These are phyloP conservation scores for Kregervanrija fluxuum DNA, from an alignment of 805 yeast genomes.

Conservation along the genomic window DNA sequence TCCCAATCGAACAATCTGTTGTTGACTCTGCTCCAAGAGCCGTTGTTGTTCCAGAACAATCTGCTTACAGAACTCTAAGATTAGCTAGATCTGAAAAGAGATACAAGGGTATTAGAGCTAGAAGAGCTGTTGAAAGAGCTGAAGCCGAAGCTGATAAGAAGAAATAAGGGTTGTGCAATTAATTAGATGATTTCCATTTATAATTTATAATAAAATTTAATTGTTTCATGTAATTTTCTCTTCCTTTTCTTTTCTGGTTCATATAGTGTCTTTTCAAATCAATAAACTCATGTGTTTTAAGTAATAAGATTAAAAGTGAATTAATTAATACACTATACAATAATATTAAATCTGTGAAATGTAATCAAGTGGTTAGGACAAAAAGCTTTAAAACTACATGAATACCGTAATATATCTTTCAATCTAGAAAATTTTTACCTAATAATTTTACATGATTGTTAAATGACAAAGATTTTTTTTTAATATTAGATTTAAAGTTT, in stretches of 20 bases:
- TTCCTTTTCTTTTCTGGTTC: slow-evolving; percentile 1
- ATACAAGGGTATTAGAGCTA: slow-evolving; percentile 93
- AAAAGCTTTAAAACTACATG: no score
- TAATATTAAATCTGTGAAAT: no score
- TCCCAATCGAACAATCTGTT: slow-evolving; percentile 86
- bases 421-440: no score
- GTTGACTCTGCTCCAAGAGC: slow-evolving; percentile 80
- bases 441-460: no score
- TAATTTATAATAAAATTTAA: neutral
- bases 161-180: slow-evolving; percentile 51
- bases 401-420: no score
- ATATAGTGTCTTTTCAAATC: neutral
- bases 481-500: no score
- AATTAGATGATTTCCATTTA: neutral
- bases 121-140: slow-evolving; percentile 95
- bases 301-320: no score
- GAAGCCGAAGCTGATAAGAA: slow-evolving; percentile 99
- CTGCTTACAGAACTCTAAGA: slow-evolving; percentile 94
- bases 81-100: slow-evolving; percentile 91
- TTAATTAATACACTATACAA: no score
- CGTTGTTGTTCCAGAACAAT: slow-evolving; percentile 60
- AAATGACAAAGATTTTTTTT: no score
- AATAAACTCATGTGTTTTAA: no score
- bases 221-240: slow-evolving; percentile 4
- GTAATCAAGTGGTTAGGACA: no score